Conservation (phyloP, 441 rosid genomes). For the Omphalea diandra region DNA sequence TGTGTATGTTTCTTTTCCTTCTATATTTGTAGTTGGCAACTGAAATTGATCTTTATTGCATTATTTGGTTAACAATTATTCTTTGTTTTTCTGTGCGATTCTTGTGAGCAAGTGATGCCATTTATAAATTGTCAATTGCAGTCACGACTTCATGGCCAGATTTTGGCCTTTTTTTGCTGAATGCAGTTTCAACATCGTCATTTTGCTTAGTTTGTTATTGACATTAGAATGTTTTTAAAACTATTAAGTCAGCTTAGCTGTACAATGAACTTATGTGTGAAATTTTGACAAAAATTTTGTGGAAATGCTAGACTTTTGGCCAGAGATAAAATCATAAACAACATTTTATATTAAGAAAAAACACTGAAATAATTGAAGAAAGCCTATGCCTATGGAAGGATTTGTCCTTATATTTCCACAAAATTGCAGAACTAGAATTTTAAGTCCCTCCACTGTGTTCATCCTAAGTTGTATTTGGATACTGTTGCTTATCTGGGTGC, state of each 20-base stretch:
- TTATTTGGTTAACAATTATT: conserved; percentile 2
- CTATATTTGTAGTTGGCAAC: not conserved
- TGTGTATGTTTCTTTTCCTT: conserved; percentile 25
- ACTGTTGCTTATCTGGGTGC: too few species aligned
- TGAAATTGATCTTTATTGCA: not conserved
- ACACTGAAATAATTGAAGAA: not conserved
- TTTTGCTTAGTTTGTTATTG: too few species aligned
- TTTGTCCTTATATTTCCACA: not conserved
- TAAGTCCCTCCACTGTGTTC: not conserved
- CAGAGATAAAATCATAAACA: not conserved
- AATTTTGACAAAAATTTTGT: too few species aligned
- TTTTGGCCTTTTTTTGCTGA: not conserved
- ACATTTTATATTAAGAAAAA: not conserved
- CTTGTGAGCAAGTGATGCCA: not conserved
- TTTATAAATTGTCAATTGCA: not conserved
- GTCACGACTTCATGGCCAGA: not conserved
- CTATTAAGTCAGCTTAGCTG: too few species aligned
- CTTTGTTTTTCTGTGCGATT: not conserved
- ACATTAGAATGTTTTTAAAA: too few species aligned
- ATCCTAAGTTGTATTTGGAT: not conserved
- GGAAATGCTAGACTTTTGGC: not conserved
- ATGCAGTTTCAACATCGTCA: too few species aligned
- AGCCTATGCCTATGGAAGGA: not conserved
- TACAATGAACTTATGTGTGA: too few species aligned
- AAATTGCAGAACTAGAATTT: not conserved